Base-by-base conservation (phyloP, 768 basidiomycete species). In the Naganishia onofrii region DNA sequence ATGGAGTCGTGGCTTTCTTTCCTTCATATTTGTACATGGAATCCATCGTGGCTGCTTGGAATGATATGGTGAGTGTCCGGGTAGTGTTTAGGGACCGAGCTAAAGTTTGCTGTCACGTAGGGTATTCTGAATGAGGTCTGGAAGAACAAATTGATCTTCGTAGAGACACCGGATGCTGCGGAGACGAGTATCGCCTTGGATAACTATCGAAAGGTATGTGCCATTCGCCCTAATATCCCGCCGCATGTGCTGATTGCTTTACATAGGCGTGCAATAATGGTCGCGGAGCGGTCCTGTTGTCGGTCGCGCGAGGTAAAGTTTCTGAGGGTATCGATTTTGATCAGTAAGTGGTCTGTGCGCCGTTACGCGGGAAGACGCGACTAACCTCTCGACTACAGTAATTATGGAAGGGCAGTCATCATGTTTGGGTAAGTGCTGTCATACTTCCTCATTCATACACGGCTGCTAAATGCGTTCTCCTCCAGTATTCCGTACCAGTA, bases 311-410 rank as follows among this genome's bases (percentile, higher is more conserved):
- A 84, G 96, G 96, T 3, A 99, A 99, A 81, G 96, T 99, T 0
- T 98, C 96, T 0, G 96, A 99, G 82, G 96, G 96, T n/a, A 99
- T 99, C 76, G 96, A 99, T 87, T 99, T 99, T 77, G 96, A 99
- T 79, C 96, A 99, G 80, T 81, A 54, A 66, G 78, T 75, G 13
- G 21, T 60, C 29, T 9, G 23, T 28, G 2, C 2, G 3, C 15
- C 26, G 21, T 48, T 2, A 12, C 23, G 3, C n/a, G 52, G 3
- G 38, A 65, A 28, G 13, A 2, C 4, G 5, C 58, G n/a, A 23
- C 64, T 52, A 2, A 19, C 2, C 15, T 65, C 3, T 28, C 19
- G 28, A 10, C 28, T 1, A 3, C 34, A 70, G 71, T 82, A 97
- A 99, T 80, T 99, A 98, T 78, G 96, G 96, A 1, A 87, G 96